phyloP scores from a whole-genome alignment of 164 flowering plant species.

The Aristolochia contorta region DNA sequence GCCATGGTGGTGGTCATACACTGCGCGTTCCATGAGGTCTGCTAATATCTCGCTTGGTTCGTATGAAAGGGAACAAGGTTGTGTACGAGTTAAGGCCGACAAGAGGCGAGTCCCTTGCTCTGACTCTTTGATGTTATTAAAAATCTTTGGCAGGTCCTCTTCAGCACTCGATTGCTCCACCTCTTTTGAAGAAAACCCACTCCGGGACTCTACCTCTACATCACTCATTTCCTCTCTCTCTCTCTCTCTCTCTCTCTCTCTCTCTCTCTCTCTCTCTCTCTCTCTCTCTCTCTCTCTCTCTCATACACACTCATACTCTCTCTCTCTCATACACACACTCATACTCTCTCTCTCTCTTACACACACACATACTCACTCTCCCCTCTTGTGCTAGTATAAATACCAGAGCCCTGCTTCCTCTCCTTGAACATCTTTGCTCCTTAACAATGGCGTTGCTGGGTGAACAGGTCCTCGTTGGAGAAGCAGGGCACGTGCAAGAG shows the following conservation, averaged over 20 bases:
- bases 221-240: not conserved
- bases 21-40: too few relatives aligned
- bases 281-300: too few relatives aligned
- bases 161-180: conserved; percentile 5
- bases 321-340: too few relatives aligned
- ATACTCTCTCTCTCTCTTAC: not conserved
- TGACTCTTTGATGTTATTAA: not conserved
- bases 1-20: too few relatives aligned
- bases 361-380: too few relatives aligned
- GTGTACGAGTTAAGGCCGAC: not conserved
- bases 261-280: too few relatives aligned
- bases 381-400: not conserved
- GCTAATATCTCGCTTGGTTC: too few relatives aligned
- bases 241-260: too few relatives aligned
- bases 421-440: not conserved
- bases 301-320: too few relatives aligned
- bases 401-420: not conserved
- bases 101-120: not conserved
- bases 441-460: conserved; percentile 3
- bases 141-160: not conserved
- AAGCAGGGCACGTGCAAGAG: conserved; percentile 95
- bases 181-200: conserved; percentile 21
- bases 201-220: conserved; percentile 24
- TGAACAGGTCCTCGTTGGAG: conserved; percentile 71
- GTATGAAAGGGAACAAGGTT: not conserved